phyloP scores from a whole-genome alignment of 371 early-diverging fungal species.

The Haplosporangium sp. region DNA sequence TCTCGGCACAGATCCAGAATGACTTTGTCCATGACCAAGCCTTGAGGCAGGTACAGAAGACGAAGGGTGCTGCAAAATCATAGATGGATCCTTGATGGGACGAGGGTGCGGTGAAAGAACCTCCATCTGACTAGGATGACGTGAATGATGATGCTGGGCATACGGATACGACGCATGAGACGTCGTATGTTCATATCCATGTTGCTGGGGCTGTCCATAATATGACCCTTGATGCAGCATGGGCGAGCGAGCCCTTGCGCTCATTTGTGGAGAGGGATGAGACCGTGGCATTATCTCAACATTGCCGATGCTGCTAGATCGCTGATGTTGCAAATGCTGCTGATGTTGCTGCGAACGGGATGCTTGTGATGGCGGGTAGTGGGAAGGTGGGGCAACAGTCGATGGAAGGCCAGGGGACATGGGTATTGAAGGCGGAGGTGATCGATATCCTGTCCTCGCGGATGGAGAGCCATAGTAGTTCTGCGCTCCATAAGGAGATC shows the following conservation, averaged over 20 bases:
- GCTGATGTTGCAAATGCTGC: slow-evolving; percentile 26
- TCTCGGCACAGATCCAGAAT: slow-evolving; percentile 26
- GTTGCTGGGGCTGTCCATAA: slow-evolving; percentile 25
- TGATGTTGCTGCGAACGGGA: not conserved
- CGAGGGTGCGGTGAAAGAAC: slow-evolving; percentile 30
- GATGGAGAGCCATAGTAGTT: slow-evolving; percentile 27
- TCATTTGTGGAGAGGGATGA: slow-evolving; percentile 30
- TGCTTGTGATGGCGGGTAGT: slow-evolving; percentile 12
- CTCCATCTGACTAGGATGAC: slow-evolving; percentile 26
- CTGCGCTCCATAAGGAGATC: slow-evolving; percentile 33
- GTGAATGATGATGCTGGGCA: slow-evolving; percentile 22
- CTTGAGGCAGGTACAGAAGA: slow-evolving; percentile 1
- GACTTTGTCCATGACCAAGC: slow-evolving; percentile 22
- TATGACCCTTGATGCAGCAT: slow-evolving; percentile 42
- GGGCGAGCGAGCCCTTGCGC: slow-evolving; percentile 27
- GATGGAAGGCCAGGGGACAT: slow-evolving; percentile 24
- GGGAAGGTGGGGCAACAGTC: slow-evolving; percentile 21
- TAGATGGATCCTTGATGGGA: slow-evolving; percentile 13
- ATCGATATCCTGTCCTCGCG: slow-evolving; percentile 19
- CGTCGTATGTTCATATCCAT: slow-evolving; percentile 20
- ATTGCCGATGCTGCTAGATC: slow-evolving; percentile 37
- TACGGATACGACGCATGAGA: slow-evolving; percentile 18
- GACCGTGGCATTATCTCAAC: slow-evolving; percentile 26
- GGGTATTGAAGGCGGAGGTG: slow-evolving; percentile 30
- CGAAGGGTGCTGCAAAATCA: slow-evolving; percentile 20